Base-by-base conservation (phyloP, 2,329 filamentous ascomycete species). In the Epichloe festucae region DNA sequence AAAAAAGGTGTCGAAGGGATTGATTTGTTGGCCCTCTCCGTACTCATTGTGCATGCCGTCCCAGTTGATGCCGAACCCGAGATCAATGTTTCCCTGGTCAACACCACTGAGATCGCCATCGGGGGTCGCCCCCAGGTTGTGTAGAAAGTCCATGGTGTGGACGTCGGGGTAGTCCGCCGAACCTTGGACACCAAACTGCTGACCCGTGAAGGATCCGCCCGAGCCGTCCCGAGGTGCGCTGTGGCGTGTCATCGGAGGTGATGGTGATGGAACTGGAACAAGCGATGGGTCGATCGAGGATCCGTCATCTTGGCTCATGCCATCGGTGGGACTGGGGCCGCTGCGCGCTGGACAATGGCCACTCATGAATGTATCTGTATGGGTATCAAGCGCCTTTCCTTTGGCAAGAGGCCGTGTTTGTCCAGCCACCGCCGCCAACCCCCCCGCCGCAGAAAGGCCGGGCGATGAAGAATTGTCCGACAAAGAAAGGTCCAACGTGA, bases 1-100 rank as follows among this genome's bases (percentile, higher is more conserved):
- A 2, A 69, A 86, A 63, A 87, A 87, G 0, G 81, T 80, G 61
- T 87, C 84, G 65, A 88, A 87, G 0, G 83, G 75, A 53, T 86
- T 78, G 60, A 85, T 74, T 61, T 81, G 74, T 63, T 80, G 75
- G 62, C 78, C 73, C 46, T 81, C 76, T 53, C 73, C 73, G 53
- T 75, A 84, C 59, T 85, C 82, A 57, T 84, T 80, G 59, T 80
- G 74, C 61, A 81, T 71, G 12, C 74, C 72, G 54, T 81, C 74
- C 77, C 79, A 81, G 36, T 81, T 82, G 45, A 87, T 73, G 52
- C 82, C 82, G 56, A 83, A 82, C 0, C 81, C 82, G 45, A 87
- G 72, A 56, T 85, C 82, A 59, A 82, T 72, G 65, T 77, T 73
- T 56, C 71, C 63, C 58, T 77, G 67, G 39, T 76, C 61, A 55